phyloP scores from a whole-genome alignment of 352 stramenopile species.

The Pythium catenulatum region DNA sequence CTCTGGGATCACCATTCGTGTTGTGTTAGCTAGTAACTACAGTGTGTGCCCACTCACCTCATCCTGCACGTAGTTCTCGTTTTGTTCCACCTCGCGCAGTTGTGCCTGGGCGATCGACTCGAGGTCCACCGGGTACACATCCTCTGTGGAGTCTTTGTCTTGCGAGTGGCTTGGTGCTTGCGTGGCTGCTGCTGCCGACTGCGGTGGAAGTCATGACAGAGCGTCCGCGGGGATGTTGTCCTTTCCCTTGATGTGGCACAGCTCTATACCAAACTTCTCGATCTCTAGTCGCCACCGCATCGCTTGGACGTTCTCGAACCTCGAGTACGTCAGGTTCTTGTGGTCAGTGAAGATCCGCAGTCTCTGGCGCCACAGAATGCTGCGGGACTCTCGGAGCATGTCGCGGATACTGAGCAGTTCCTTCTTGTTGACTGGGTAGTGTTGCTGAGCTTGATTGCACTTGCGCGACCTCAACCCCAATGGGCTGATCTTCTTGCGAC shows the following conservation, averaged over 20 bases:
- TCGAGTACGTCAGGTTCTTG: slow-evolving; percentile 15
- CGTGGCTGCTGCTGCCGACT: not conserved
- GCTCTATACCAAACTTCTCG: not conserved
- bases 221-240: slow-evolving; percentile 16
- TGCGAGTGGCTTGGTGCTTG: not conserved
- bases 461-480: slow-evolving; percentile 58
- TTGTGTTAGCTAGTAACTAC: not conserved
- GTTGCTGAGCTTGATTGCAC: slow-evolving; percentile 5
- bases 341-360: slow-evolving; percentile 67
- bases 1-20: not conserved
- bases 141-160: not conserved
- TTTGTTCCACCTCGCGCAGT: not conserved
- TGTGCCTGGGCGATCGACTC: not conserved
- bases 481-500: slow-evolving; percentile 51
- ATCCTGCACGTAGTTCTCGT: not conserved
- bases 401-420: slow-evolving; percentile 66
- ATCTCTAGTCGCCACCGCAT: slow-evolving; percentile 23
- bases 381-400: slow-evolving; percentile 60
- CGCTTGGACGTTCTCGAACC: not conserved
- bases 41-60: not conserved
- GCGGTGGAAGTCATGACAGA: not conserved
- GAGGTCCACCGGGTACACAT: not conserved
- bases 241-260: slow-evolving; percentile 10
- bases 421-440: slow-evolving; percentile 67
- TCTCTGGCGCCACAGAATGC: not conserved